Percentiles rank a stretch among this genome's conserved stretches.
phyloP scores from a whole-genome alignment of 163 green algal genomes.

The Trebouxiophyceae sp. region DNA sequence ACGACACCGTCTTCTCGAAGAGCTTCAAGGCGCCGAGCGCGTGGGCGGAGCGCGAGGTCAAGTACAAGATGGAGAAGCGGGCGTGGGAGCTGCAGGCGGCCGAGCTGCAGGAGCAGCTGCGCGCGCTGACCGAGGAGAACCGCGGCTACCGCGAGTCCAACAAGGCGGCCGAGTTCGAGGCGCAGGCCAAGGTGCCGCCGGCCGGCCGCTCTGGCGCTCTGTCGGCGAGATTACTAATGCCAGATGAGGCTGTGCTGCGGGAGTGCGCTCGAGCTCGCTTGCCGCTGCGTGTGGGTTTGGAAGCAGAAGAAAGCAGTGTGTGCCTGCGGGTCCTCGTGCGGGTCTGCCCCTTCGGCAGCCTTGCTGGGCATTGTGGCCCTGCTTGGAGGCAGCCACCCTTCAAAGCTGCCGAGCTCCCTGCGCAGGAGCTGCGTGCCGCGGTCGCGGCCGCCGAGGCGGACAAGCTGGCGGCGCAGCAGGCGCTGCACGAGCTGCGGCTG shows the following conservation, averaged over 20 bases:
- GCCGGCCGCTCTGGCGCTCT: no score
- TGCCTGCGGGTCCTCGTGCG: no score
- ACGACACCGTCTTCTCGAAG: constrained; percentile 46
- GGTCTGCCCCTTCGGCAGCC: no score
- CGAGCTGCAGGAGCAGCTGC: constrained; percentile 7
- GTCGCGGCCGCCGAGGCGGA: constrained; percentile 6
- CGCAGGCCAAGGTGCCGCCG: constrained; percentile 7
- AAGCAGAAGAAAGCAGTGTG: no score
- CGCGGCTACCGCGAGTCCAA: constrained; percentile 13
- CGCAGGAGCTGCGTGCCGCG: constrained; percentile 2
- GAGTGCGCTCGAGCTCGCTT: no score
- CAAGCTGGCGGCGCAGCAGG: constrained; percentile 20
- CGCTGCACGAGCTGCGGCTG: constrained; percentile 24
- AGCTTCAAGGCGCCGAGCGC: constrained; percentile 47
- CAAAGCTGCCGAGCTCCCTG: constrained; percentile 1
- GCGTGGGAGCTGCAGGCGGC: constrained; percentile 28
- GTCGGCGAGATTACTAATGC: no score
- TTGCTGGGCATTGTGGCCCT: no score
- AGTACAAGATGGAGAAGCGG: constrained; percentile 50
- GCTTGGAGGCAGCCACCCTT: no score
- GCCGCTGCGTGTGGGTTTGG: no score
- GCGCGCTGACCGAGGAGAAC: constrained; percentile 18
- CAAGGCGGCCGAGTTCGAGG: constrained; percentile 26
- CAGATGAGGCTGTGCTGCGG: no score
- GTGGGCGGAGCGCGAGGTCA: constrained; percentile 53